phyloP scores from a whole-genome alignment of 805 yeast species.

The Yamadazyma nakazawae region DNA sequence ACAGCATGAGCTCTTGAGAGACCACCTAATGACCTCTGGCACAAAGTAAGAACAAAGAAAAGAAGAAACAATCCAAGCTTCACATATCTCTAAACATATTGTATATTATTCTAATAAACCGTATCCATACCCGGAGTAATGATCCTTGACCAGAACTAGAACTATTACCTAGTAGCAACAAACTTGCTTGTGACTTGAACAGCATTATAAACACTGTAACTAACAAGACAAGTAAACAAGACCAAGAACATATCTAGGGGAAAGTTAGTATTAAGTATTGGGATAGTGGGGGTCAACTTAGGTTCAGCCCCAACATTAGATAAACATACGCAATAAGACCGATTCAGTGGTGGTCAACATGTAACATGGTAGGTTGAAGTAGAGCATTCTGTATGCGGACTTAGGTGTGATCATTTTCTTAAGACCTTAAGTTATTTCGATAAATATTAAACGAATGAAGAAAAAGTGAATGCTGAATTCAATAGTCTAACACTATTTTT shows the following conservation, averaged over 20 bases:
- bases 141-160: neutral
- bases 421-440: neutral
- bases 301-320: neutral
- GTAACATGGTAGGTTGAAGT: slow-evolving; percentile 44
- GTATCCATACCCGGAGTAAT: neutral
- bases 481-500: neutral
- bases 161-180: neutral
- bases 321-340: slow-evolving; percentile 22
- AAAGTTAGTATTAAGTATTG: slow-evolving; percentile 4
- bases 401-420: slow-evolving; percentile 12
- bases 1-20: too few species aligned
- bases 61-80: too few species aligned
- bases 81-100: neutral
- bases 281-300: neutral
- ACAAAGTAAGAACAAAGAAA: too few species aligned
- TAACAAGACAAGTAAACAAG: slow-evolving; percentile 1
- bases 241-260: slow-evolving; percentile 6
- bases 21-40: too few species aligned
- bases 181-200: slow-evolving; percentile 3
- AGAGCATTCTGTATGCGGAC: slow-evolving; percentile 27
- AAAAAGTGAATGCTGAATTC: neutral
- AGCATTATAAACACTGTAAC: slow-evolving; percentile 7
- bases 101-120: neutral
- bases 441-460: neutral
- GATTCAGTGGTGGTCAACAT: slow-evolving; percentile 49